Evolutionary conservation across 192 early-diverging fungal genomes (phyloP).

Genomic region (Backusella psychrophila): DNA sequence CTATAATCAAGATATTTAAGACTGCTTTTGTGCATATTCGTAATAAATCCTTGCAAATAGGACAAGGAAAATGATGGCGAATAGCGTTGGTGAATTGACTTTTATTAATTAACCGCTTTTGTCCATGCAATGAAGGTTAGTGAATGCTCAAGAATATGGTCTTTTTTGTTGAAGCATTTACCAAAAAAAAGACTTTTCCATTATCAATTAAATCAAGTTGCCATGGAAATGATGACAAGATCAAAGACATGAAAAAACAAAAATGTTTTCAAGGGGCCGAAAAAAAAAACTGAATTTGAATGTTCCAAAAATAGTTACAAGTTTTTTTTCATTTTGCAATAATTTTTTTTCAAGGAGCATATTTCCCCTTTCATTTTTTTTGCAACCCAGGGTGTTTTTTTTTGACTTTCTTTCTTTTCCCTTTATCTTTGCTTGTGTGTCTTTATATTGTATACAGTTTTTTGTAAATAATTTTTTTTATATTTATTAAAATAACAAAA

Average conservation of each 20-base stretch:
- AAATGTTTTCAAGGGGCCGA: background rate
- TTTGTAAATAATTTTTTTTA: background rate
- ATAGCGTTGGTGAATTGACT: no score
- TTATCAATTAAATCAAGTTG: slow-evolving; percentile 18
- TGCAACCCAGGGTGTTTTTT: background rate
- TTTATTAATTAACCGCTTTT: no score
- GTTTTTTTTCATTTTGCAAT: background rate
- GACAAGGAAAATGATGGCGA: no score
- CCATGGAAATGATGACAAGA: slow-evolving; percentile 1
- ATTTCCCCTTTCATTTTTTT: background rate
- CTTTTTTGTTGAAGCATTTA: no score
- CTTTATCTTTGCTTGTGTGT: background rate
- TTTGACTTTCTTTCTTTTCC: background rate
- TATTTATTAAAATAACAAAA: background rate
- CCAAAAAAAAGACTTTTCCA: no score
- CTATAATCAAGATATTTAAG: no score
- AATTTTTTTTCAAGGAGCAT: no score
- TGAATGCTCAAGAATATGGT: no score
- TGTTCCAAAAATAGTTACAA: background rate
- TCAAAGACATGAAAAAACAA: background rate
- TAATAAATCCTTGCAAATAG: no score
- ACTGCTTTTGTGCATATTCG: no score
- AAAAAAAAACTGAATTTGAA: background rate
- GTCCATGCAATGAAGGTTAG: no score
- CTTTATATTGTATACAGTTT: background rate